These are phyloP conservation scores for Saturnispora sekii DNA, from an alignment of 805 yeast genomes.

Conservation along the genomic window DNA sequence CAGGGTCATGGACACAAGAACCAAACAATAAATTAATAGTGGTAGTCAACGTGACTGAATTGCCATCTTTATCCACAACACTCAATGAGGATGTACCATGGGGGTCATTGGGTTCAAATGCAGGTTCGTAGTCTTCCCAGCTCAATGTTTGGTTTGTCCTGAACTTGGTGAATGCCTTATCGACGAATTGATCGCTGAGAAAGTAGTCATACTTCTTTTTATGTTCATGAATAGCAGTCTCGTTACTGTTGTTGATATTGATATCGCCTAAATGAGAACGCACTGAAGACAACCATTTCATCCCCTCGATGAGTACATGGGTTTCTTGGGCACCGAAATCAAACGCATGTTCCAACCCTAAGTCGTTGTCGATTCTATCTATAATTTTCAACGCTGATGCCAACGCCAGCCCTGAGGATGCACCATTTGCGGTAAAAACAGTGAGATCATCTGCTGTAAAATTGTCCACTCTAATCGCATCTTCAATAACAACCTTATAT, in stretches of 20 bases:
- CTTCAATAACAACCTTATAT: slow-evolving; percentile 44
- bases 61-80: slow-evolving; percentile 60
- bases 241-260: slow-evolving; percentile 20
- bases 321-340: slow-evolving; percentile 41
- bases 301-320: slow-evolving; percentile 69
- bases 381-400: slow-evolving; percentile 58
- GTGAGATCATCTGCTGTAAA: slow-evolving; percentile 21
- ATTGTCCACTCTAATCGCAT: slow-evolving; percentile 33
- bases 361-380: slow-evolving; percentile 18
- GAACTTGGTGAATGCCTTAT: slow-evolving; percentile 38
- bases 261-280: slow-evolving; percentile 79
- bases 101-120: slow-evolving; percentile 66
- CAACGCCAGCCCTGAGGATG: slow-evolving; percentile 78
- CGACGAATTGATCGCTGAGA: slow-evolving; percentile 48
- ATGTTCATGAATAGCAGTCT: slow-evolving; percentile 24
- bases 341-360: too few relatives aligned
- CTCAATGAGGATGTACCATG: slow-evolving; percentile 89
- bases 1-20: slow-evolving; percentile 66
- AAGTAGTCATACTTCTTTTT: slow-evolving; percentile 33
- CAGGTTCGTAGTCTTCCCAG: slow-evolving; percentile 73
- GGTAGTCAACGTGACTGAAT: slow-evolving; percentile 82
- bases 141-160: slow-evolving; percentile 46
- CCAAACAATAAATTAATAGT: slow-evolving; percentile 84
- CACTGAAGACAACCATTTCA: slow-evolving; percentile 91
- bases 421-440: slow-evolving; percentile 55